These are phyloP conservation scores for Aquilaria agallochum DNA, from an alignment of 441 rosid genomes.

Conservation along the genomic window DNA sequence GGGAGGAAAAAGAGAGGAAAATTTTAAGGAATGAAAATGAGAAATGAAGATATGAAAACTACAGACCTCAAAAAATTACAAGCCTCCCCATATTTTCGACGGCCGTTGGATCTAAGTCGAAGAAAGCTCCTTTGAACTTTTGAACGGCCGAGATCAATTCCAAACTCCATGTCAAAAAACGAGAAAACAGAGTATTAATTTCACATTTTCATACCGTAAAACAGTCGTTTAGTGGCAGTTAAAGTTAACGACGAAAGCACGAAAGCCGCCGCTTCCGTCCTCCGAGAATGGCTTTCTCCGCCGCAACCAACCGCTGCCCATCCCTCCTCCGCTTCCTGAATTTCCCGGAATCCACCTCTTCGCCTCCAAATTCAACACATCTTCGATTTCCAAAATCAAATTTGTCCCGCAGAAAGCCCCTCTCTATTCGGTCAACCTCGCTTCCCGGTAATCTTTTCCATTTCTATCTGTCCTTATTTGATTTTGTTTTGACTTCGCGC, in stretches of 20 bases:
- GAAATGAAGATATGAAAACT: neutral
- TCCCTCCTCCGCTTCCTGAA: conserved; percentile 31
- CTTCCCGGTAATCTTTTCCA: conserved; percentile 37
- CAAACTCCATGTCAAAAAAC: neutral
- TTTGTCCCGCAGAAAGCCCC: conserved; percentile 32
- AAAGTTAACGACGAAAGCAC: no score
- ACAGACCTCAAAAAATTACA: neutral
- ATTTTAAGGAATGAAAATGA: no score
- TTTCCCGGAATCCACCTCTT: conserved; percentile 9
- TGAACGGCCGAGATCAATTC: conserved; percentile 18
- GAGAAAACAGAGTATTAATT: neutral
- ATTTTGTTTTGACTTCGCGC: neutral
- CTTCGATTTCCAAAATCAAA: conserved; percentile 30
- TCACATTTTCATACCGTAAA: neutral
- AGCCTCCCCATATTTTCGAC: neutral
- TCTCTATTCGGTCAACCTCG: conserved; percentile 55
- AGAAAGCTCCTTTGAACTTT: neutral
- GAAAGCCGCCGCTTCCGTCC: neutral
- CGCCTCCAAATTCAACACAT: conserved; percentile 30
- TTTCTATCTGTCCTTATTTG: no score
- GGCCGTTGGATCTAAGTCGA: conserved; percentile 15
- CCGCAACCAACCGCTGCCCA: conserved; percentile 28
- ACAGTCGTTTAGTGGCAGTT: neutral
- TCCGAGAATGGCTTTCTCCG: conserved; percentile 53
- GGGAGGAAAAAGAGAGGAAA: neutral